These are phyloP conservation scores for Cornus suecica DNA, from an alignment of 148 eudicot species.

Conservation along the genomic window DNA sequence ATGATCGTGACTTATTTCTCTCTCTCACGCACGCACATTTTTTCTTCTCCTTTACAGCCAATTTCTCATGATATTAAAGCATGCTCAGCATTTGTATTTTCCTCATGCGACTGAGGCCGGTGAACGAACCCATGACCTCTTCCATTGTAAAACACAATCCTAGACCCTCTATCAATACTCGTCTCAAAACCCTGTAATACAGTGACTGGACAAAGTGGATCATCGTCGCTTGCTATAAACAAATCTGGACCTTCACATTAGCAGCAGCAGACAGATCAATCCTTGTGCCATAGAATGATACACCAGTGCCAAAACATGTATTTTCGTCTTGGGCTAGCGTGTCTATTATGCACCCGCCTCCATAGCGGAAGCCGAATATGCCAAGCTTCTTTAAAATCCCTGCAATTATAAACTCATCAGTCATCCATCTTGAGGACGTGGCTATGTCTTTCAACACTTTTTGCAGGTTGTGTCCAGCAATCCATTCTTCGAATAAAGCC, in stretches of 20 bases:
- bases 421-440: conserved; percentile 66
- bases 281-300: conserved; percentile 81
- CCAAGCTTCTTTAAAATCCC: conserved; percentile 68
- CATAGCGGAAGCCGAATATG: conserved; percentile 79
- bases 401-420: conserved; percentile 59
- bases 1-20: no score
- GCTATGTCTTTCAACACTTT: conserved; percentile 49
- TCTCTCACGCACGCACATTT: no score
- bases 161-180: conserved; percentile 34
- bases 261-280: conserved; percentile 44
- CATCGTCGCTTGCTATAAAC: conserved; percentile 63
- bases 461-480: conserved; percentile 38
- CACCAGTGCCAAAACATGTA: conserved; percentile 55
- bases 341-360: conserved; percentile 76
- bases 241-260: conserved; percentile 61
- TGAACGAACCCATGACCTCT: conserved; percentile 91
- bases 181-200: conserved; percentile 39
- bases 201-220: conserved; percentile 57
- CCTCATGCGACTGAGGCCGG: conserved; percentile 69
- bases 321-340: conserved; percentile 58
- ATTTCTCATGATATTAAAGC: conserved; percentile 79
- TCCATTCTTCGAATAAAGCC: conserved; percentile 52
- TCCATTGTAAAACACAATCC: conserved; percentile 54
- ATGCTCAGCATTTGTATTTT: conserved; percentile 80
- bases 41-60: no score